Evolutionary conservation across 495 filamentous ascomycete genomes (phyloP).

Genomic region (Mycothermus thermophilus): DNA sequence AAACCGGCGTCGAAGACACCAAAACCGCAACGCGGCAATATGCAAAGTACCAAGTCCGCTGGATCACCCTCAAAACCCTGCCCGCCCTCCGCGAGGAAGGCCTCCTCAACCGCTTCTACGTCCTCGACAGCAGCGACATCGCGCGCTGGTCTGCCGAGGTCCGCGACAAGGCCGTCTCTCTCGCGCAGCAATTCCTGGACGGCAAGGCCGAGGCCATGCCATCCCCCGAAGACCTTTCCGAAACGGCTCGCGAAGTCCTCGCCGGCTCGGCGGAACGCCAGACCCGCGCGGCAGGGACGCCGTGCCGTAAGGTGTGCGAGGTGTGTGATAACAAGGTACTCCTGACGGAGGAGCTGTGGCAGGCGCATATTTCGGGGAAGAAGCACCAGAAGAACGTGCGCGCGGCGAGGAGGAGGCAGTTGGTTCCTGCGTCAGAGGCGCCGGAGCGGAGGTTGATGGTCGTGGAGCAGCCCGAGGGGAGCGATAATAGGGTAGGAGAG

Average conservation of each 20-base stretch:
- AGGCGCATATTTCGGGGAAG: slow-evolving; percentile 54
- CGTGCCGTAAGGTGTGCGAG: slow-evolving; percentile 51
- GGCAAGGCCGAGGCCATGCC: slow-evolving; percentile 42
- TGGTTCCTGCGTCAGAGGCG: not conserved
- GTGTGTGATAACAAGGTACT: slow-evolving; percentile 56
- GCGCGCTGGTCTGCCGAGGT: slow-evolving; percentile 43
- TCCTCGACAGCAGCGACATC: slow-evolving; percentile 61
- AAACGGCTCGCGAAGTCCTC: slow-evolving; percentile 41
- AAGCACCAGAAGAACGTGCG: slow-evolving; percentile 33
- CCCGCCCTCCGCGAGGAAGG: slow-evolving; percentile 42
- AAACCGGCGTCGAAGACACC: slow-evolving; percentile 36
- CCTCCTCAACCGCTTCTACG: slow-evolving; percentile 44
- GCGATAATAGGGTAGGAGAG: not conserved
- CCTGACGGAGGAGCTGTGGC: slow-evolving; percentile 60
- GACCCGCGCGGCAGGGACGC: slow-evolving; percentile 25
- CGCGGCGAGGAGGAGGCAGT: slow-evolving; percentile 12
- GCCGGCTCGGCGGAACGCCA: slow-evolving; percentile 38
- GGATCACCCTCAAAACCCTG: slow-evolving; percentile 74
- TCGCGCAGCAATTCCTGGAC: slow-evolving; percentile 48
- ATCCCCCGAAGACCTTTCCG: slow-evolving; percentile 46
- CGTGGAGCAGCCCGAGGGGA: not conserved
- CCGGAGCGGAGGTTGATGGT: slow-evolving; percentile 15
- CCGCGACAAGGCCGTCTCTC: slow-evolving; percentile 44
- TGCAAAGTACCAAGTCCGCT: slow-evolving; percentile 65
- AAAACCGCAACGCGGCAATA: slow-evolving; percentile 78